phyloP scores from a whole-genome alignment of 441 rosid genomes.

The Viola pubescens region DNA sequence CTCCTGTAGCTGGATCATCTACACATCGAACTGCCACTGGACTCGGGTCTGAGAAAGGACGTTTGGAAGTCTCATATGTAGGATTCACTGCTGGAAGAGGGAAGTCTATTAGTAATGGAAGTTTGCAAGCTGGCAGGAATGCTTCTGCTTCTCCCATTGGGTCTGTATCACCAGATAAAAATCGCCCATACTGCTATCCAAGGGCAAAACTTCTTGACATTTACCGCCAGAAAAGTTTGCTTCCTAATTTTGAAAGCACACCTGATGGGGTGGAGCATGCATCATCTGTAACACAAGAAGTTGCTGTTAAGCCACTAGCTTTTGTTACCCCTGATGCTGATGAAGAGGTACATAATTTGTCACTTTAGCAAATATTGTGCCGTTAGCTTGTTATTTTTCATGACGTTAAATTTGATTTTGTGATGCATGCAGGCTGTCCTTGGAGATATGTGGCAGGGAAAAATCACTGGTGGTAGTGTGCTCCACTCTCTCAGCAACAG shows the following conservation, averaged over 20 bases:
- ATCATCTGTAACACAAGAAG: slow-evolving; percentile 36
- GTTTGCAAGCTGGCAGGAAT: slow-evolving; percentile 24
- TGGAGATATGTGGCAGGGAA: slow-evolving; percentile 64
- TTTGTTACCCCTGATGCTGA: slow-evolving; percentile 60
- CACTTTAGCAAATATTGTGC: not conserved
- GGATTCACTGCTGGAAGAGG: slow-evolving; percentile 74
- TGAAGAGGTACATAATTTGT: slow-evolving; percentile 46
- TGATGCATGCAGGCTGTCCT: slow-evolving; percentile 39
- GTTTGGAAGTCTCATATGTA: slow-evolving; percentile 40
- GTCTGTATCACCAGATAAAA: slow-evolving; percentile 18
- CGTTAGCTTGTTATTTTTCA: not conserved
- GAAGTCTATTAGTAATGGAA: slow-evolving; percentile 27
- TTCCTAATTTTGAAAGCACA: slow-evolving; percentile 24
- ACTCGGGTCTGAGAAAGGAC: slow-evolving; percentile 71
- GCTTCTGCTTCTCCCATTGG: slow-evolving; percentile 24
- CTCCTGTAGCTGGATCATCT: slow-evolving; percentile 22
- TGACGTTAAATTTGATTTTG: not conserved
- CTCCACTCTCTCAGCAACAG: slow-evolving; percentile 19
- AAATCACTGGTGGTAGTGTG: slow-evolving; percentile 42
- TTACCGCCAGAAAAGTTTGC: slow-evolving; percentile 50
- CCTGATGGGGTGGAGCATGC: slow-evolving; percentile 48
- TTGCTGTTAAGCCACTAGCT: slow-evolving; percentile 52
- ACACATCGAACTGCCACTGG: slow-evolving; percentile 39
- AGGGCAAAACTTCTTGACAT: slow-evolving; percentile 87
- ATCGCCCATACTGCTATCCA: slow-evolving; percentile 44